Conservation (phyloP, 768 basidiomycete genomes). For the Russula dissimulans region DNA sequence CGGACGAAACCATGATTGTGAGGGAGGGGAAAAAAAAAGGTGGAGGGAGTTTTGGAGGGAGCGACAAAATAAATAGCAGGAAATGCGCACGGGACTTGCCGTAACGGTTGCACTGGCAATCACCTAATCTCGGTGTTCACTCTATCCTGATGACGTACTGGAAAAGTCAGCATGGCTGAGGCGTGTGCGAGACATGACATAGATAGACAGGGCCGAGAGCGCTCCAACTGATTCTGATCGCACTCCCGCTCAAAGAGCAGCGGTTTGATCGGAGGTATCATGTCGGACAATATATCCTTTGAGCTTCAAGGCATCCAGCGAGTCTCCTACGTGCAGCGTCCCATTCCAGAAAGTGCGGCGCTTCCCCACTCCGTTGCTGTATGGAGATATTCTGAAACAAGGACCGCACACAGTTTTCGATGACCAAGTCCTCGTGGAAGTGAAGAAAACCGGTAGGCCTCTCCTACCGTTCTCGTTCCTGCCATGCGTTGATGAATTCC, state of each 20-base stretch:
- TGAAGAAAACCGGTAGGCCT: constrained; percentile 82
- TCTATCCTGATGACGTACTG: background rate
- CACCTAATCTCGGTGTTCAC: background rate
- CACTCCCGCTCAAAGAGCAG: too few species aligned
- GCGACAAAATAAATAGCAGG: background rate
- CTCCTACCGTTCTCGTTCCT: background rate
- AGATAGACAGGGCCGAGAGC: background rate
- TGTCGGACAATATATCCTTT: constrained; percentile 74
- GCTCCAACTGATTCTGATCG: background rate
- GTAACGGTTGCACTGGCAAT: background rate
- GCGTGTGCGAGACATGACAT: background rate
- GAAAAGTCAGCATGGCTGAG: background rate
- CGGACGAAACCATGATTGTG: constrained; percentile 62
- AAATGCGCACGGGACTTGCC: constrained; percentile 15
- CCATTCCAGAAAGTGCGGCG: constrained; percentile 59
- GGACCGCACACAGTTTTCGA: constrained; percentile 40
- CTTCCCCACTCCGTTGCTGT: background rate
- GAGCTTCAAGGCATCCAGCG: constrained; percentile 63
- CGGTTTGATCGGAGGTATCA: constrained; percentile 22
- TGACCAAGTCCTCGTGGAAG: constrained; percentile 76
- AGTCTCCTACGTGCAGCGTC: constrained; percentile 61
- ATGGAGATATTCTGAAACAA: background rate
- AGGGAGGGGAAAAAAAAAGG: constrained; percentile 18
- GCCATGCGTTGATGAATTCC: constrained; percentile 3
- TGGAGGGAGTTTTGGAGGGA: background rate